Percentiles rank a stretch among this genome's conserved stretches.
Conservation (phyloP, 2,329 filamentous ascomycete genomes). For the Botryosphaeria dothidea region DNA sequence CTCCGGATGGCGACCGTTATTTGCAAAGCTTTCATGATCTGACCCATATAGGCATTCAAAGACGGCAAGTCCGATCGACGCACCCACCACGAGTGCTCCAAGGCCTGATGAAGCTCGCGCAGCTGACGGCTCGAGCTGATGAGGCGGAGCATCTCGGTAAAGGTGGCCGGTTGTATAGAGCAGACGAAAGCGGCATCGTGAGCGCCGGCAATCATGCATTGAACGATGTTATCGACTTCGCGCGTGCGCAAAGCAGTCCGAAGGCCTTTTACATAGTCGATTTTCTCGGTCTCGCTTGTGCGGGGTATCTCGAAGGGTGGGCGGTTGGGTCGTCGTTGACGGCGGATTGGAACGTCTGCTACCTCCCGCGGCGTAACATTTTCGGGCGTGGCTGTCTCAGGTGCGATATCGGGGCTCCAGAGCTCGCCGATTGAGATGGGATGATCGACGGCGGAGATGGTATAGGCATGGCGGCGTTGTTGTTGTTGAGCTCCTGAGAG, state of each 20-base stretch:
- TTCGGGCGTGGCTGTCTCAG: not conserved
- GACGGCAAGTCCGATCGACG: slow-evolving; percentile 47
- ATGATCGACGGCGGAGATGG: not conserved
- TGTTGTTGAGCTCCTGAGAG: slow-evolving; percentile 1
- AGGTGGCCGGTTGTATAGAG: slow-evolving; percentile 55
- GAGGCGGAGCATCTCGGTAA: slow-evolving; percentile 64
- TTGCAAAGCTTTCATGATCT: slow-evolving; percentile 41
- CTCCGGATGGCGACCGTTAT: slow-evolving; percentile 42
- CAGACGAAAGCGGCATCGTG: slow-evolving; percentile 29
- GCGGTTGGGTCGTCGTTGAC: not conserved
- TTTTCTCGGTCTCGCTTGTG: not conserved
- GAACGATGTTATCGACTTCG: slow-evolving; percentile 9
- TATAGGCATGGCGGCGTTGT: slow-evolving; percentile 2
- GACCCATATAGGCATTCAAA: not conserved
- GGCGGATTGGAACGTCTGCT: not conserved
- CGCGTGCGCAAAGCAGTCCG: not conserved
- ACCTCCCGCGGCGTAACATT: not conserved
- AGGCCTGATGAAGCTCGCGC: slow-evolving; percentile 36
- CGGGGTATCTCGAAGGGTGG: not conserved
- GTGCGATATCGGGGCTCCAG: not conserved
- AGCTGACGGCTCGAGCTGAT: slow-evolving; percentile 58
- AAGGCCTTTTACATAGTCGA: not conserved
- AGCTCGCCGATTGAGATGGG: not conserved
- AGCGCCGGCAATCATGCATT: slow-evolving; percentile 23
- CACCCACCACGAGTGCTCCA: slow-evolving; percentile 40